Evolutionary conservation across 179 eudicot species (phyloP).

Genomic region (Spinacia oleracea): DNA sequence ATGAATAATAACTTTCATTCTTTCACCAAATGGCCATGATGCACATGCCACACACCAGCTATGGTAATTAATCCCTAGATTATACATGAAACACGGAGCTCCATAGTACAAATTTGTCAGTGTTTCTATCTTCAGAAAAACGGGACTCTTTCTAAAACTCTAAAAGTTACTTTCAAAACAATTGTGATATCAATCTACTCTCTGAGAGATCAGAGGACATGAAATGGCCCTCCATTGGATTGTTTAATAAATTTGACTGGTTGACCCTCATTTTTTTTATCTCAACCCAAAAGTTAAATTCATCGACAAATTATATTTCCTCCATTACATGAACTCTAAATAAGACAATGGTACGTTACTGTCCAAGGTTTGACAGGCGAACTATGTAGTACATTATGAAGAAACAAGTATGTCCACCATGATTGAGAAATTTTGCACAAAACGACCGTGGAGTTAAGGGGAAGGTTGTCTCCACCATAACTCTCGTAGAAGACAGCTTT

Average conservation of each 20-base stretch:
- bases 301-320: neutral
- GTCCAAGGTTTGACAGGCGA: neutral
- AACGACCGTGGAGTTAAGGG: neutral
- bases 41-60: conserved; percentile 5
- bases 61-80: neutral
- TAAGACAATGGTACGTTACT: neutral
- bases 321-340: neutral
- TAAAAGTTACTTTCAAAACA: neutral
- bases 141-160: neutral
- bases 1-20: neutral
- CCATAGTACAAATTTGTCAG: neutral
- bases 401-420: neutral
- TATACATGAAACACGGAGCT: neutral
- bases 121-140: neutral
- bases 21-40: neutral
- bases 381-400: neutral
- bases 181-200: neutral
- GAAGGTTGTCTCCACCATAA: too few relatives aligned
- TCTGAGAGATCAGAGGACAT: neutral
- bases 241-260: neutral
- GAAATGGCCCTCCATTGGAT: neutral
- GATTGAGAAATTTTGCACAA: neutral
- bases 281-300: neutral
- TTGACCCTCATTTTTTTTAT: neutral
- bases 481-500: too few relatives aligned